phyloP scores from a whole-genome alignment of 1,284 basidiomycete genomes.

The Trichosporon coremiiforme region DNA sequence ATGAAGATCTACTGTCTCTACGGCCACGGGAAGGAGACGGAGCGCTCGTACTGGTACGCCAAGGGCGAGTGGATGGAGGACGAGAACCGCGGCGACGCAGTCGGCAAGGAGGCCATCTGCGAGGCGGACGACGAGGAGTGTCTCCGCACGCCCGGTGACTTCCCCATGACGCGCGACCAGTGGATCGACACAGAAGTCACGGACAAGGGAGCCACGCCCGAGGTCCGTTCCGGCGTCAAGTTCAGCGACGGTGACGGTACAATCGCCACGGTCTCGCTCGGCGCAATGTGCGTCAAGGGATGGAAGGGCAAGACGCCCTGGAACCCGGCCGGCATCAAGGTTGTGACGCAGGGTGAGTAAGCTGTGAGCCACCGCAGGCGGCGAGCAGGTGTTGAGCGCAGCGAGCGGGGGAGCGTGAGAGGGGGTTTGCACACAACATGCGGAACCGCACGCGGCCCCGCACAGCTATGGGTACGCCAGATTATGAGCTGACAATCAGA shows the following conservation, averaged over 20 bases:
- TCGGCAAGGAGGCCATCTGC: constrained; percentile 56
- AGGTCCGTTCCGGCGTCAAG: constrained; percentile 77
- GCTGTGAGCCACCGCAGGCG: constrained; percentile 11
- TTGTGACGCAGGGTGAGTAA: constrained; percentile 78
- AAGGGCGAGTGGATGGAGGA: constrained; percentile 71
- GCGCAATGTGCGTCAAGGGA: constrained; percentile 92
- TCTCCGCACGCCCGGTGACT: constrained; percentile 61
- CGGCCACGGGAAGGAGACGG: constrained; percentile 95
- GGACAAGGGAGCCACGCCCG: constrained; percentile 65
- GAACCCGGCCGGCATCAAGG: constrained; percentile 87
- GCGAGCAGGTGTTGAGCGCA: neutral
- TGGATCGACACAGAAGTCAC: constrained; percentile 84
- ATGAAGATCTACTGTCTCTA: constrained; percentile 95
- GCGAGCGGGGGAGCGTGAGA: no score
- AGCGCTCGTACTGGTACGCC: constrained; percentile 68
- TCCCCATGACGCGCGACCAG: constrained; percentile 65
- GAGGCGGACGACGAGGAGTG: constrained; percentile 55
- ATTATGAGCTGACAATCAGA: constrained; percentile 57
- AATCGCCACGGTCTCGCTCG: constrained; percentile 82
- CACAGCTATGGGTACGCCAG: no score
- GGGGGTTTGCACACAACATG: no score
- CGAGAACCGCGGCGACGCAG: constrained; percentile 62
- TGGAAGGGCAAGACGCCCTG: constrained; percentile 82
- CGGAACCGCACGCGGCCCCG: no score
- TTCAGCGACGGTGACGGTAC: constrained; percentile 96